These are phyloP conservation scores for Pseudocercospora cruenta DNA, from an alignment of 2,329 filamentous ascomycete species.

Conservation along the genomic window DNA sequence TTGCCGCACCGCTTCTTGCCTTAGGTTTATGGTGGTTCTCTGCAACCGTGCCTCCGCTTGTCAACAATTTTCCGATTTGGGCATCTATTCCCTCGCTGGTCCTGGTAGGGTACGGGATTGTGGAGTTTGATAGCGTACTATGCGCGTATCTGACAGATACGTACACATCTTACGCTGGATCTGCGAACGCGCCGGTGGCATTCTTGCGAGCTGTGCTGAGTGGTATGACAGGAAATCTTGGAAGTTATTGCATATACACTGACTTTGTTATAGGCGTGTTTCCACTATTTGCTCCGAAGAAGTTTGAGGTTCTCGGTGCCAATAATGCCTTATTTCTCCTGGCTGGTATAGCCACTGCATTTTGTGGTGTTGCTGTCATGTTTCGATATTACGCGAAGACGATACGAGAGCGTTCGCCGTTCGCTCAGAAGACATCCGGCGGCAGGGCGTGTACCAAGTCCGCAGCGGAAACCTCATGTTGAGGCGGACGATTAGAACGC, in stretches of 20 bases:
- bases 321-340: constrained; percentile 47
- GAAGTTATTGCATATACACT: not conserved
- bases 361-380: constrained; percentile 18
- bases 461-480: not conserved
- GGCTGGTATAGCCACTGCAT: constrained; percentile 44
- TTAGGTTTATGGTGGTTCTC: constrained; percentile 52
- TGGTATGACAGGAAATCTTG: constrained; percentile 27
- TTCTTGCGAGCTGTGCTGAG: constrained; percentile 46
- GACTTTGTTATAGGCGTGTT: constrained; percentile 27
- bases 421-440: not conserved
- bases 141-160: constrained; percentile 51
- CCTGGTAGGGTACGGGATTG: constrained; percentile 52
- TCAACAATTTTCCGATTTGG: constrained; percentile 34
- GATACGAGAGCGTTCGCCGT: constrained; percentile 10
- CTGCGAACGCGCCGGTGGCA: constrained; percentile 48
- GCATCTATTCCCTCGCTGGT: constrained; percentile 37
- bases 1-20: constrained; percentile 50
- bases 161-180: constrained; percentile 50
- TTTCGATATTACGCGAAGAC: constrained; percentile 15
- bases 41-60: constrained; percentile 52
- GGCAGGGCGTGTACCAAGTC: too few species aligned
- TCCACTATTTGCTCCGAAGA: constrained; percentile 45
- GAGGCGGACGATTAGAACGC: not conserved
- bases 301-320: constrained; percentile 45
- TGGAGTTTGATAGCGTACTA: constrained; percentile 50